These are phyloP conservation scores for Saccharomycopsis fibuligera DNA, from an alignment of 805 yeast genomes.

Conservation along the genomic window DNA sequence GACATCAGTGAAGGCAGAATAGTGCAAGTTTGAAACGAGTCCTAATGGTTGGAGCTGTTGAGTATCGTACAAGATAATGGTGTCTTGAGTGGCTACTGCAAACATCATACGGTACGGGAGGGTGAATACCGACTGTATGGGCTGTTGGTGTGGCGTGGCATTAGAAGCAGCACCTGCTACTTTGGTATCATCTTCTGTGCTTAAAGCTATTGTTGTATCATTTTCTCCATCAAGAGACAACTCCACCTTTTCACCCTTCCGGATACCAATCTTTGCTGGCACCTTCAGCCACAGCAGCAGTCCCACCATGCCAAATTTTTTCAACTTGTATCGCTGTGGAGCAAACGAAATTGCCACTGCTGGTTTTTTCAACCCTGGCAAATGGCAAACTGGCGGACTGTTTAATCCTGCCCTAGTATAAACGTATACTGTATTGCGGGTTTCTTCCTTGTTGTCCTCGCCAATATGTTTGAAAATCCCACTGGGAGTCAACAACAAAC, in stretches of 20 bases:
- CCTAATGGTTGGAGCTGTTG: conserved; percentile 64
- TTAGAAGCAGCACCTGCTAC: too few relatives aligned
- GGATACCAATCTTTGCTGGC: too few relatives aligned
- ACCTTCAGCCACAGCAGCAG: too few relatives aligned
- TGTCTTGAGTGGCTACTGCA: conserved; percentile 90
- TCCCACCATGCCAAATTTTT: conserved; percentile 17
- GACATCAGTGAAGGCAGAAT: conserved; percentile 81
- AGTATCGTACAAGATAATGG: conserved; percentile 78
- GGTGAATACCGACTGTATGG: conserved; percentile 34
- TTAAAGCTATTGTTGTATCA: background rate
- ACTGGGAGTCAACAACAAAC: conserved; percentile 67
- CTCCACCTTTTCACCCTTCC: too few relatives aligned
- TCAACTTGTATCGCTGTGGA: conserved; percentile 51
- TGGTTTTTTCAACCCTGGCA: conserved; percentile 78
- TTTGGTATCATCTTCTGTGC: background rate
- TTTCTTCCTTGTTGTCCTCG: conserved; percentile 34
- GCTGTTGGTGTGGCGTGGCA: background rate
- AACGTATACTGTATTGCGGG: conserved; percentile 66
- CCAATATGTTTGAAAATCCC: conserved; percentile 46
- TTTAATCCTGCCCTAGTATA: conserved; percentile 66
- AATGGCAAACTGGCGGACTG: conserved; percentile 65
- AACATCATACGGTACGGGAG: conserved; percentile 77
- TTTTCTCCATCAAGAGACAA: background rate
- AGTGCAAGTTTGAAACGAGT: conserved; percentile 72
- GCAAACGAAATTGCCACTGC: conserved; percentile 78